phyloP scores from a whole-genome alignment of 441 rosid species.

The Jatropha podagrica region DNA sequence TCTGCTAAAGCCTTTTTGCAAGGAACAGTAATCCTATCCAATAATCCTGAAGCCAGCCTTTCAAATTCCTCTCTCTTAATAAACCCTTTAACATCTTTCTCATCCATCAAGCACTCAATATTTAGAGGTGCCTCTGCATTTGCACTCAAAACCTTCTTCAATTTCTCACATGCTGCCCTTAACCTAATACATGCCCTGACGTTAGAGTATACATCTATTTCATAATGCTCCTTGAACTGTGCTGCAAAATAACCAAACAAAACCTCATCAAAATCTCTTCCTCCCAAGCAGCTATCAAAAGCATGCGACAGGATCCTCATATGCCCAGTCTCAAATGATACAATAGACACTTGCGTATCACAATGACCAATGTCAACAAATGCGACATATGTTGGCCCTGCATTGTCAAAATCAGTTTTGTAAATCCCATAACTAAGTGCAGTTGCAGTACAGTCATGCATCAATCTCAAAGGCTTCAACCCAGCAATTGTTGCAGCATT shows the following conservation, averaged over 20 bases:
- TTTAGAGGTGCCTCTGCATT: constrained; percentile 85
- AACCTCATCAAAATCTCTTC: constrained; percentile 89
- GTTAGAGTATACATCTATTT: constrained; percentile 75
- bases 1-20: constrained; percentile 52
- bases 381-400: constrained; percentile 52
- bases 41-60: constrained; percentile 41
- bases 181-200: constrained; percentile 73
- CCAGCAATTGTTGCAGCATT: constrained; percentile 90
- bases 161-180: constrained; percentile 85
- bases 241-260: constrained; percentile 68
- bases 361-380: constrained; percentile 93
- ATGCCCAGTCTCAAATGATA: constrained; percentile 61
- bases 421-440: constrained; percentile 96
- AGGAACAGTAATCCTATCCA: constrained; percentile 45
- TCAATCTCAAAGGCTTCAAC: constrained; percentile 75
- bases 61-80: constrained; percentile 94
- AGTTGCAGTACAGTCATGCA: constrained; percentile 93
- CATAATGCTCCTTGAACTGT: constrained; percentile 74
- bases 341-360: constrained; percentile 79
- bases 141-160: constrained; percentile 97
- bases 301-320: constrained; percentile 83
- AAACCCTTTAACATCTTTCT: constrained; percentile 88
- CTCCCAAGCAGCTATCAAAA: constrained; percentile 79
- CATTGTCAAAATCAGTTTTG: constrained; percentile 64
- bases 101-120: constrained; percentile 94